phyloP scores from a whole-genome alignment of 1,284 basidiomycete species.

The Spongiforma sp. region DNA sequence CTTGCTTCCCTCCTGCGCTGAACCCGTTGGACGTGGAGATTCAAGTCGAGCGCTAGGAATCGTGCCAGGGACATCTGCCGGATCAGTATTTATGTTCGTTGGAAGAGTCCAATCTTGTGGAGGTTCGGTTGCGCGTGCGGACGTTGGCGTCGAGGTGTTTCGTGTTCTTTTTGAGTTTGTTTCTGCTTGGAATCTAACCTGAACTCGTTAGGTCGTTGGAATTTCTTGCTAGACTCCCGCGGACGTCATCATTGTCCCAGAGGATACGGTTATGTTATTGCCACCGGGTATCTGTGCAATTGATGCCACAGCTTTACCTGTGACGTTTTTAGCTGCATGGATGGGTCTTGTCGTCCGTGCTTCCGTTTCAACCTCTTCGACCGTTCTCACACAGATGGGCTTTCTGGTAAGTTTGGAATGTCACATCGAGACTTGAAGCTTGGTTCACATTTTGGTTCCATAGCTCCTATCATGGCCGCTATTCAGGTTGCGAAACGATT shows the following conservation, averaged over 20 bases:
- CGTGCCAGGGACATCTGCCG: background rate
- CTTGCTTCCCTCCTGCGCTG: slow-evolving; percentile 21
- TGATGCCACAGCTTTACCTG: slow-evolving; percentile 27
- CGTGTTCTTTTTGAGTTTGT: background rate
- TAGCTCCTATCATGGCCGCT: slow-evolving; percentile 26
- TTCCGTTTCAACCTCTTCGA: slow-evolving; percentile 25
- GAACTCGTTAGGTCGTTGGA: slow-evolving; percentile 18
- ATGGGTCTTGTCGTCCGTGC: slow-evolving; percentile 28
- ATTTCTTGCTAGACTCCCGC: slow-evolving; percentile 19
- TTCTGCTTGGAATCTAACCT: slow-evolving; percentile 2
- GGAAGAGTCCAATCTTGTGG: slow-evolving; percentile 22
- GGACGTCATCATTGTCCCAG: slow-evolving; percentile 13
- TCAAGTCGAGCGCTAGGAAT: slow-evolving; percentile 20
- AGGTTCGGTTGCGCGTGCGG: slow-evolving; percentile 6
- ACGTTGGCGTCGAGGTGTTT: slow-evolving; percentile 14
- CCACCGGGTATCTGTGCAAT: slow-evolving; percentile 14
- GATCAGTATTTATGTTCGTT: slow-evolving; percentile 19
- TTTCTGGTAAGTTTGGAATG: slow-evolving; percentile 22
- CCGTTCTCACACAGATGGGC: slow-evolving; percentile 34
- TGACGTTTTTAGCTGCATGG: slow-evolving; percentile 32
- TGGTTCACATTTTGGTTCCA: background rate
- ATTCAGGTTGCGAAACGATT: slow-evolving; percentile 28
- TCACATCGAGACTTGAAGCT: background rate
- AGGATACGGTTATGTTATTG: slow-evolving; percentile 20
- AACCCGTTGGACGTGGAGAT: slow-evolving; percentile 20